Evolutionary conservation across 139 green algal genomes (phyloP), one percentile per base, ranked within the genome.

Genomic region (Spirogloea muscicola): DNA sequence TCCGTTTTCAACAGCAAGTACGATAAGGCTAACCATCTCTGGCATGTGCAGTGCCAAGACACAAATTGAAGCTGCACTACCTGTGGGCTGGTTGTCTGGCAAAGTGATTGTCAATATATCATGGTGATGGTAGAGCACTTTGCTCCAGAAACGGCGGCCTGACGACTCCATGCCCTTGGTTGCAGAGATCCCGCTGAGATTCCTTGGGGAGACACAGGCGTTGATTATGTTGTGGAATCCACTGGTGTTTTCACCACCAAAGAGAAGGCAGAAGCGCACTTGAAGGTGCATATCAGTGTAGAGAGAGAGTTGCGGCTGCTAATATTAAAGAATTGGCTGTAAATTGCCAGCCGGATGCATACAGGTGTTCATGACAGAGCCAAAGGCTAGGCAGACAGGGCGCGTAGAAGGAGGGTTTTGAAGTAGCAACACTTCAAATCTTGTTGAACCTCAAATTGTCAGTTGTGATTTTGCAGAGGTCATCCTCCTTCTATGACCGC

Each of bases 171-270:
- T 64, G 10, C 39, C 29, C 10, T 21, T 64, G 13, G 80, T 9
- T 74, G 69, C 33, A 61, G 49, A 29, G 88, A 97, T 76, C 87
- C 93, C 27, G 72, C 83, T n/a, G 80, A 95, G 69, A 97, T 97
- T 58, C 84, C 86, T 27, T 97, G 93, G 93, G 89, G 81, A 6
- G 58, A 85, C 1, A 67, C 74, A 7, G 93, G 93, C 40, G 91
- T 84, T 3, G 89, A 97, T 49, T 90, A 89, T 58, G 90, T 98
- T 2, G 87, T 95, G 3, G 94, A 98, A 83, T 90, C 87, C 64
- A 97, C 94, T 1, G 94, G 94, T 68, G 92, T 80, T 18, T 80
- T 80, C 51, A 80, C 72, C 18, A 52, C 37, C 41, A 52, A 49
- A 10, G 61, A 0, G 10, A 80, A 80, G 49, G 72, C 72, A 25